These are phyloP conservation scores for Fraxinus xanthoxyloides DNA, from an alignment of 305 asterid genomes.

Conservation along the genomic window DNA sequence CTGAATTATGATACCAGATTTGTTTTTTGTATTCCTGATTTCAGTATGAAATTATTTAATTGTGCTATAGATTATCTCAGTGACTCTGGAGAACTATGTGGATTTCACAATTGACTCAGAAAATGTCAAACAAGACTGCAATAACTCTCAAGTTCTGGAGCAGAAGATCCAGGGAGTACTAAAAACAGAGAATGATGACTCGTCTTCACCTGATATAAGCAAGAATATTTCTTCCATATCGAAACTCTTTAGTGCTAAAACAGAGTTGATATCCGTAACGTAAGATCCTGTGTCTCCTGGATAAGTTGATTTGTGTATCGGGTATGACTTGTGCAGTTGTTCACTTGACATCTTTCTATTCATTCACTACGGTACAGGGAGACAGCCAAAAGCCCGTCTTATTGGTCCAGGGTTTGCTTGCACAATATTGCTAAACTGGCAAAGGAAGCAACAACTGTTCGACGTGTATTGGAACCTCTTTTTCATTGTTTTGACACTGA, in stretches of 20 bases:
- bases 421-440: conserved; percentile 43
- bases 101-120: conserved; percentile 29
- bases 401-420: conserved; percentile 51
- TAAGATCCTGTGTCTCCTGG: conserved; percentile 20
- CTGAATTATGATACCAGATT: background rate
- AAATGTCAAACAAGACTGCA: conserved; percentile 21
- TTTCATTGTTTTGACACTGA: conserved; percentile 44
- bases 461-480: conserved; percentile 54
- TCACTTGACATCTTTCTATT: conserved; percentile 14
- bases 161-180: conserved; percentile 36
- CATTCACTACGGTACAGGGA: conserved; percentile 33
- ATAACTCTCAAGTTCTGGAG: conserved; percentile 19
- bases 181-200: conserved; percentile 27
- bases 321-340: background rate
- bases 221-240: conserved; percentile 33
- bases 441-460: conserved; percentile 50
- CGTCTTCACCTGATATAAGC: conserved; percentile 37
- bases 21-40: background rate
- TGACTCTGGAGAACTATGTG: conserved; percentile 48
- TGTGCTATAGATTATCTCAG: conserved; percentile 42
- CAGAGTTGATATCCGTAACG: conserved; percentile 33
- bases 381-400: conserved; percentile 38
- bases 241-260: conserved; percentile 23
- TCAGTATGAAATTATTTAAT: conserved; percentile 11
- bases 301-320: background rate